A percentile compares a stretch with the other conserved stretches of the same genome.
Conservation (phyloP, 2,329 filamentous ascomycete genomes). For the Lasiodiplodia theobromae region DNA sequence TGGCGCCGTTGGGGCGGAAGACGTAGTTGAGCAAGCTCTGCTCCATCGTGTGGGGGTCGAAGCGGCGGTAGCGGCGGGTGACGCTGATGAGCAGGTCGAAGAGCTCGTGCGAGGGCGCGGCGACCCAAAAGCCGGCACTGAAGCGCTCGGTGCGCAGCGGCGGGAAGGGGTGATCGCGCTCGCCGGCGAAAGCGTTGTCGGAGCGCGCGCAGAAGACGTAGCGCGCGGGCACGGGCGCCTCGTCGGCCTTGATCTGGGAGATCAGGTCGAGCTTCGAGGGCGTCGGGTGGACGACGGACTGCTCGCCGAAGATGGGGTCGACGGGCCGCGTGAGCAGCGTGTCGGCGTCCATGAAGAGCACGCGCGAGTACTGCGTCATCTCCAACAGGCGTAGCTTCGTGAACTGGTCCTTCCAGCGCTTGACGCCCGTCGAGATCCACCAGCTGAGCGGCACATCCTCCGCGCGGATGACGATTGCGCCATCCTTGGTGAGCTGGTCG, state of each 20-base stretch:
- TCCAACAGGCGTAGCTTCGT: conserved; percentile 54
- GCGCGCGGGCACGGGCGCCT: conserved; percentile 45
- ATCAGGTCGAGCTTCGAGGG: conserved; percentile 32
- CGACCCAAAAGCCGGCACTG: conserved; percentile 53
- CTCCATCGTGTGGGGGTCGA: conserved; percentile 50
- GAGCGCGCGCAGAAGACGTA: conserved; percentile 46
- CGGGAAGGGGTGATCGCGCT: conserved; percentile 42
- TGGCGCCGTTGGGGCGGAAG: conserved; percentile 49
- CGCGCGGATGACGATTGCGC: conserved; percentile 49
- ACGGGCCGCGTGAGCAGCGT: conserved; percentile 47
- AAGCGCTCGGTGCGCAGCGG: conserved; percentile 44
- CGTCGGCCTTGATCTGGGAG: conserved; percentile 39
- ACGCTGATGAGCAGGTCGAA: conserved; percentile 51
- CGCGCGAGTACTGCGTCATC: conserved; percentile 50
- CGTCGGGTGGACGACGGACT: conserved; percentile 32
- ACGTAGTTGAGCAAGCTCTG: conserved; percentile 56
- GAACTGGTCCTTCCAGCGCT: conserved; percentile 53
- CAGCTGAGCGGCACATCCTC: conserved; percentile 42
- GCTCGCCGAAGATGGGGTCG: conserved; percentile 50
- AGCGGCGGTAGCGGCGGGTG: conserved; percentile 45
- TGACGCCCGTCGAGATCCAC: conserved; percentile 48
- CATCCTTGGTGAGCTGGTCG: conserved; percentile 45
- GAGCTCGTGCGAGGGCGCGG: conserved; percentile 47
- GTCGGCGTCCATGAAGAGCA: conserved; percentile 56
- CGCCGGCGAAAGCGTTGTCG: conserved; percentile 44